phyloP scores from a whole-genome alignment of 1,139 yeast species.

The Debaryomycetaceae sp. region DNA sequence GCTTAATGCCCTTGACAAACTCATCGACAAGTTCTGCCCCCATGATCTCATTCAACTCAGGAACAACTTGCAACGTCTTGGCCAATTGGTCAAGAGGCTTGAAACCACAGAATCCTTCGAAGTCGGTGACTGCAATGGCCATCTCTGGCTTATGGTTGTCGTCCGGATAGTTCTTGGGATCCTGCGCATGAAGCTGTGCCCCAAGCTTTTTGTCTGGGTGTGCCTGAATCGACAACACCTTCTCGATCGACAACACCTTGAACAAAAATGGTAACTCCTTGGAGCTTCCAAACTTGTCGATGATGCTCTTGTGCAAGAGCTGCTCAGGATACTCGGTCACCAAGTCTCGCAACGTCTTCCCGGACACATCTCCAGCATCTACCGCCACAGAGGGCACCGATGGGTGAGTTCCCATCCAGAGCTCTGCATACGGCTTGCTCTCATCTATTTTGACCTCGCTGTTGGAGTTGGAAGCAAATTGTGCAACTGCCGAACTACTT shows the following conservation, averaged over 20 bases:
- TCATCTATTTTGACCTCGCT: constrained; percentile 59
- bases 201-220: constrained; percentile 94
- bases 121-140: constrained; percentile 95
- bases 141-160: constrained; percentile 98
- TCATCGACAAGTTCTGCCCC: constrained; percentile 55
- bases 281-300: constrained; percentile 61
- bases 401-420: constrained; percentile 99
- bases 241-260: constrained; percentile 87
- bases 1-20: constrained; percentile 49
- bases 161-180: constrained; percentile 95
- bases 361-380: constrained; percentile 30
- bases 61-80: constrained; percentile 60
- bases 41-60: constrained; percentile 71
- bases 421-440: constrained; percentile 77
- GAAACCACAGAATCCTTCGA: constrained; percentile 98
- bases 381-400: constrained; percentile 77
- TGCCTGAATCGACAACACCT: constrained; percentile 93
- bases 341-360: constrained; percentile 60
- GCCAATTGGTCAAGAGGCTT: constrained; percentile 82
- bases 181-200: constrained; percentile 66
- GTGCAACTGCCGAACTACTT: constrained; percentile 80
- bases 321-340: constrained; percentile 58
- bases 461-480: constrained; percentile 71
- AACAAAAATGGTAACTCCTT: constrained; percentile 86
- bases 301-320: constrained; percentile 55